Percentiles rank a stretch among this genome's conserved stretches.
phyloP scores from a whole-genome alignment of 441 rosid genomes.

The Corymbia citriodora region DNA sequence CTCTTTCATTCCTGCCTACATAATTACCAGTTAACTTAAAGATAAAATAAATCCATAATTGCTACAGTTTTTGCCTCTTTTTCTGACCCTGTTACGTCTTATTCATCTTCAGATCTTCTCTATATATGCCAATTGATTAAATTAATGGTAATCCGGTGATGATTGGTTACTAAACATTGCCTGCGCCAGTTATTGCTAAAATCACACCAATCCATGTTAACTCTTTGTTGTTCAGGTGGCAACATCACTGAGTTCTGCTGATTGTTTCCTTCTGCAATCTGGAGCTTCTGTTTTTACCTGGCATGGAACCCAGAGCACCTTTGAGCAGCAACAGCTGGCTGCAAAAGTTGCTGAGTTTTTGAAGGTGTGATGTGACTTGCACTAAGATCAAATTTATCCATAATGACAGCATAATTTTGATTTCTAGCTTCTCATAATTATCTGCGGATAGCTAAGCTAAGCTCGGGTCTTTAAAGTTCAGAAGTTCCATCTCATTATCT shows the following conservation, averaged over 20 bases:
- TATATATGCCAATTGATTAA: not conserved
- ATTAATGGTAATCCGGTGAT: not conserved
- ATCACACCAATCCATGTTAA: not conserved
- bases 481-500: not conserved
- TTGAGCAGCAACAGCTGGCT: constrained; percentile 85
- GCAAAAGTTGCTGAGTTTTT: constrained; percentile 83
- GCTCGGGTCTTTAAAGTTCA: not conserved
- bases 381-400: not conserved
- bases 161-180: not conserved
- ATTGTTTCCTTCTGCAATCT: constrained; percentile 97
- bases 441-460: not conserved
- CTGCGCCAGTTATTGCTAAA: not conserved
- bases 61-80: not conserved
- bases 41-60: not conserved
- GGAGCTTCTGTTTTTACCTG: constrained; percentile 84
- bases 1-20: not conserved
- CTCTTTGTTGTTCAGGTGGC: constrained; percentile 51
- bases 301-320: constrained; percentile 94
- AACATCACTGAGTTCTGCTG: constrained; percentile 73
- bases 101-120: not conserved
- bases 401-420: not conserved
- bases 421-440: not conserved
- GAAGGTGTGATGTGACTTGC: constrained; percentile 42
- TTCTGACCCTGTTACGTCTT: not conserved
- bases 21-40: not conserved